Evolutionary conservation across 2,329 filamentous ascomycete genomes (phyloP), one percentile per base, ranked within the genome.

Genomic region (Didymella glomerata): DNA sequence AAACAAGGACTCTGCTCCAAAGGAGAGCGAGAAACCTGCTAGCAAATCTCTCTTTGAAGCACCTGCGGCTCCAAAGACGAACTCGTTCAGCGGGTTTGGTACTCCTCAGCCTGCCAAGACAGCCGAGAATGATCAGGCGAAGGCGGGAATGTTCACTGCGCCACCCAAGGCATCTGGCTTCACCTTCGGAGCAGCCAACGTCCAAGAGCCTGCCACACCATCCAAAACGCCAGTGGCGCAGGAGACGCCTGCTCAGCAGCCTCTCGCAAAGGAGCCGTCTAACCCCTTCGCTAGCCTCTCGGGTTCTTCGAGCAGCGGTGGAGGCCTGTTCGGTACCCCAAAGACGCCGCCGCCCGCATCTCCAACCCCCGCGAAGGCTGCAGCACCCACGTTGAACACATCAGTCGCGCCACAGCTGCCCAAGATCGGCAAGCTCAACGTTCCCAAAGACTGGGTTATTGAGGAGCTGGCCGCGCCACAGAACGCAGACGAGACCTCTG

Each of bases 361-460:
- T 7, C 47, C 60, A 27, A 41, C 64, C 22, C 63, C 66, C 47
- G 50, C 65, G 22, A 62, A 54, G 18, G 40, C 66, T 5, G 63
- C 64, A 30, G 59, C 57, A 8, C 49, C 57, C 6, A 22, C 32
- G 2, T 22, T 46, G 18, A 48, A 60, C 44, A 45, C 57, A 13
- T 27, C 60, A 9, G 58, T 59, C 9, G 28, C 61, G 11, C 44
- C 58, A 9, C 61, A 70, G 9, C 40, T 65, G 41, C 67, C 70
- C 11, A 71, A 63, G 36, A 60, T 75, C 34, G 64, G 67, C 11
- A 75, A 67, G 49, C 66, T 65, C 3, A 64, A 64, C 28, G 66
- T 71, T 20, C 70, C 70, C 2, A 64, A 67, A 44, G 65, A 65
- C 16, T 75, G 72, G 73, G 59, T 58, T 41, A 42, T 62, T 4